Conservation (phyloP, 257 asterid species). For the Solanum etuberosum region DNA sequence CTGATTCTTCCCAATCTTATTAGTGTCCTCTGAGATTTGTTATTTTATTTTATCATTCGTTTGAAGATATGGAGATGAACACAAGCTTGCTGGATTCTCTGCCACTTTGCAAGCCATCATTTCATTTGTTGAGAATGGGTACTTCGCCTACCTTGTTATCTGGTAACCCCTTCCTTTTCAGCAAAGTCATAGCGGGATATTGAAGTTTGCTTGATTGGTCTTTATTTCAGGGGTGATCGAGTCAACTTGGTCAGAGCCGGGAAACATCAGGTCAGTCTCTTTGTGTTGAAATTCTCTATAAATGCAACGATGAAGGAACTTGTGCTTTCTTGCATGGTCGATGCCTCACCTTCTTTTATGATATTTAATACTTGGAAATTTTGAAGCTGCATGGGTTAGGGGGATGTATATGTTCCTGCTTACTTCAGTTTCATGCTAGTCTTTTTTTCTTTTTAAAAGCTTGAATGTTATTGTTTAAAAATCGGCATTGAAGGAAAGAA, state of each 20-base stretch:
- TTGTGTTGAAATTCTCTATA: neutral
- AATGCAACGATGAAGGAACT: neutral
- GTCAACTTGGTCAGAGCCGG: slow-evolving; percentile 93
- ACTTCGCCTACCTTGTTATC: slow-evolving; percentile 7
- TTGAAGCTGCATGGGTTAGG: neutral
- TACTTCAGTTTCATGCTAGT: neutral
- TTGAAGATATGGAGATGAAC: slow-evolving; percentile 91
- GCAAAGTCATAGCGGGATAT: neutral
- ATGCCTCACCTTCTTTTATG: neutral
- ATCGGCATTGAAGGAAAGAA: neutral
- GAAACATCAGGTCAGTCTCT: slow-evolving; percentile 72
- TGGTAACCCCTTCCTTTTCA: neutral
- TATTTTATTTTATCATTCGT: neutral
- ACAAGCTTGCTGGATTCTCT: slow-evolving; percentile 96
- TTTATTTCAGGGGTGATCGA: slow-evolving; percentile 62
- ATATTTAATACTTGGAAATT: neutral
- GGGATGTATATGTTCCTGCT: neutral
- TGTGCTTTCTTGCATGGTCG: neutral
- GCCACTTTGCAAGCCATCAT: slow-evolving; percentile 98
- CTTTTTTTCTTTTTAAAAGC: neutral
- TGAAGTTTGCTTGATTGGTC: neutral
- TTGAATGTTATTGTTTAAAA: neutral
- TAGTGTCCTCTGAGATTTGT: neutral
- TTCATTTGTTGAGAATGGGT: slow-evolving; percentile 98
- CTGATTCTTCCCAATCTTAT: neutral